These are phyloP conservation scores for Pisolithus microcarpus DNA, from an alignment of 768 basidiomycete species.

Conservation along the genomic window DNA sequence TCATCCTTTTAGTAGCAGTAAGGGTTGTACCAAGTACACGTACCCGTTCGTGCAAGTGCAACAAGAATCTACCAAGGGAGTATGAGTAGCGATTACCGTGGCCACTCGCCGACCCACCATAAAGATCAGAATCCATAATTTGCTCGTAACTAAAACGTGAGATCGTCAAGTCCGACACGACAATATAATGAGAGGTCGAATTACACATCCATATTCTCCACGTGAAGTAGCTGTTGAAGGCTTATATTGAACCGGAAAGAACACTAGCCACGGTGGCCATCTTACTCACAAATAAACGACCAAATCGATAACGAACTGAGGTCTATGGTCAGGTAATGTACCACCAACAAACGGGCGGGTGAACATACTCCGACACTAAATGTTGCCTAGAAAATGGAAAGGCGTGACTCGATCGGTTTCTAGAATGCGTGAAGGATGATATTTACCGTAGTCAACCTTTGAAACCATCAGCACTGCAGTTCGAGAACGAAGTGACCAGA, in stretches of 20 bases:
- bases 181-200: background rate
- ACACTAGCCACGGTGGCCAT: background rate
- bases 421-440: background rate
- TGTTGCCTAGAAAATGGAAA: background rate
- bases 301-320: conserved; percentile 1
- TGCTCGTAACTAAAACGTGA: background rate
- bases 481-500: background rate
- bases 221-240: conserved; percentile 4
- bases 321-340: background rate
- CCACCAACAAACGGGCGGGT: too few relatives aligned
- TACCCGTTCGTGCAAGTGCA: background rate
- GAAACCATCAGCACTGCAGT: background rate
- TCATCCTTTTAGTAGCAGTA: background rate
- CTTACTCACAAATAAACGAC: conserved; percentile 4
- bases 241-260: background rate
- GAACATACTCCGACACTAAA: conserved; percentile 2
- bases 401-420: background rate
- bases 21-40: background rate
- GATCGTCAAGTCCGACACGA: background rate
- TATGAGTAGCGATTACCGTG: background rate
- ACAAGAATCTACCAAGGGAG: background rate
- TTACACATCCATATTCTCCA: conserved; percentile 8
- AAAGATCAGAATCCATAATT: conserved; percentile 2
- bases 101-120: background rate
- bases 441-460: conserved; percentile 1